These are phyloP conservation scores for Rhypophila decipiens DNA, from an alignment of 495 filamentous ascomycete genomes.

Conservation along the genomic window DNA sequence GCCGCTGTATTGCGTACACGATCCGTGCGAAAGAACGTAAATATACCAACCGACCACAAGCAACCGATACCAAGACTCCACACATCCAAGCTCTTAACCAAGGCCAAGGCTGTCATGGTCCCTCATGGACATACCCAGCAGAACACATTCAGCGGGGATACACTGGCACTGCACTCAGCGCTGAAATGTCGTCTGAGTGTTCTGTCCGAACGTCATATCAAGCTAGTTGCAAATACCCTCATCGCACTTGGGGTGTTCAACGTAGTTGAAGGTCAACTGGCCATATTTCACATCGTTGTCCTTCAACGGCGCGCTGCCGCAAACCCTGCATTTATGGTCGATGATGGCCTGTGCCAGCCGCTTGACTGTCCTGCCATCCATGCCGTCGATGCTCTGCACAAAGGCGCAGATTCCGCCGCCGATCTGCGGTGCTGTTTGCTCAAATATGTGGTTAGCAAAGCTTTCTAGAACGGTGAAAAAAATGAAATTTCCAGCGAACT, in stretches of 20 bases:
- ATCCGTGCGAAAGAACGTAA: not conserved
- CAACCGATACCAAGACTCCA: not conserved
- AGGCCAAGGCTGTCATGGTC: not conserved
- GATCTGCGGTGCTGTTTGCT: not conserved
- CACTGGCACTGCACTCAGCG: not conserved
- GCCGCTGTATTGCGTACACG: not conserved
- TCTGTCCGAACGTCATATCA: not conserved
- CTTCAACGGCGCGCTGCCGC: not conserved
- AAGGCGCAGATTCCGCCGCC: not conserved
- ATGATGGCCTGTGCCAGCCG: not conserved
- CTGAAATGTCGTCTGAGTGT: not conserved
- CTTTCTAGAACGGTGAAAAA: not conserved
- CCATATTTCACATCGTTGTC: not conserved
- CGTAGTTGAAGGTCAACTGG: not conserved
- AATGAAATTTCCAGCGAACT: not conserved
- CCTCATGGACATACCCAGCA: not conserved
- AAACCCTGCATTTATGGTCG: not conserved
- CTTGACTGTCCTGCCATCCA: not conserved
- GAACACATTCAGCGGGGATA: not conserved
- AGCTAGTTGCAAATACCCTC: not conserved
- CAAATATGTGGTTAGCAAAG: not conserved
- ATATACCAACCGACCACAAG: not conserved
- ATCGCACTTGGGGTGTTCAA: not conserved
- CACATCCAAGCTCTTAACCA: not conserved
- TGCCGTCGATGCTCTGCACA: not conserved